Evolutionary conservation across 2,329 filamentous ascomycete genomes (phyloP).

Genomic region (Talaromyces sp.): DNA sequence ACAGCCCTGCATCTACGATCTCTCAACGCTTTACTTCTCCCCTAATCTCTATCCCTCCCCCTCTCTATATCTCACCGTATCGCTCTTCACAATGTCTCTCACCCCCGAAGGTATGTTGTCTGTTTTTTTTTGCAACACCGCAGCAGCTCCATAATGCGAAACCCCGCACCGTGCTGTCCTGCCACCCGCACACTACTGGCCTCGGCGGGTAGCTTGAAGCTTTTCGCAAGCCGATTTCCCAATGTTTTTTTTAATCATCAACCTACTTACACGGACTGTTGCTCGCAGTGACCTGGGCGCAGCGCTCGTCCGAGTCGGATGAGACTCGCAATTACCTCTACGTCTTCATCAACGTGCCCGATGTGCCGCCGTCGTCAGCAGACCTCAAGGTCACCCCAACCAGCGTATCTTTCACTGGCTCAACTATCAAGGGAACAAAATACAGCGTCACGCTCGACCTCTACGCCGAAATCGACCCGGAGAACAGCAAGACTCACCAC

Average conservation of each 20-base stretch:
- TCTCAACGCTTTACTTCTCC: background rate
- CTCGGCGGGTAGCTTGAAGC: background rate
- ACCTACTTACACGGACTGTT: background rate
- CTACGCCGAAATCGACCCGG: conserved; percentile 83
- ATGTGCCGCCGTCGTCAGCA: conserved; percentile 69
- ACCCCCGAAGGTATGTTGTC: conserved; percentile 44
- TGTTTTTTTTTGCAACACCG: background rate
- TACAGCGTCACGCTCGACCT: conserved; percentile 85
- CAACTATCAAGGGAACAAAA: conserved; percentile 77
- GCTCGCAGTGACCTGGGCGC: conserved; percentile 83
- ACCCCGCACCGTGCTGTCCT: conserved; percentile 1
- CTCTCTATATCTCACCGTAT: background rate
- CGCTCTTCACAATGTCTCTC: conserved; percentile 24
- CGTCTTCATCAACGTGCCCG: conserved; percentile 82
- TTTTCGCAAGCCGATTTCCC: background rate
- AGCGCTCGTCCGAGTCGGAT: conserved; percentile 80
- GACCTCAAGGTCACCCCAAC: conserved; percentile 79
- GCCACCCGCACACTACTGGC: background rate
- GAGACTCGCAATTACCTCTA: conserved; percentile 89
- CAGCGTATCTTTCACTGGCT: conserved; percentile 73
- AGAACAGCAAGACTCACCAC: conserved; percentile 80
- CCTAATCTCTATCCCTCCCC: background rate
- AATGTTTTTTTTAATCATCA: background rate
- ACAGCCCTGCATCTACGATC: background rate
- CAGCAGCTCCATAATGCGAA: background rate